Evolutionary conservation across 2,329 filamentous ascomycete species (phyloP).

Genomic region (Endoconidiophora polonica): DNA sequence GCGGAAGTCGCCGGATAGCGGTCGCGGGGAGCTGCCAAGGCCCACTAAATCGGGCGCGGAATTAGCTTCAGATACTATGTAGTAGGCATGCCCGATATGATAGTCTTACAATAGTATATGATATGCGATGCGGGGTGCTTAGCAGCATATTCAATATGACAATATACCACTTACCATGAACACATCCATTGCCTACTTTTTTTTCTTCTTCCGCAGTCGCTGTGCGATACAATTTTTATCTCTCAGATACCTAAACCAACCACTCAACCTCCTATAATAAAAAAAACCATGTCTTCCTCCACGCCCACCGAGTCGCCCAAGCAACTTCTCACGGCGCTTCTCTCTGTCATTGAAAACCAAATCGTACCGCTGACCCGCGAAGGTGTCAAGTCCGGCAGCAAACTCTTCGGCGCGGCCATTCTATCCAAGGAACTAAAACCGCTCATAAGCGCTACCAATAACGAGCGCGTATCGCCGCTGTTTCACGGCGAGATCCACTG

Average conservation of each 20-base stretch:
- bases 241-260: too few relatives aligned
- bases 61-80: too few relatives aligned
- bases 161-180: too few relatives aligned
- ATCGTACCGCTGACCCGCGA: constrained; percentile 34
- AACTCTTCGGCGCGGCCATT: constrained; percentile 41
- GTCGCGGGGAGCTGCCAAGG: neutral
- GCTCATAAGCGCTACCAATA: constrained; percentile 36
- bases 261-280: too few relatives aligned
- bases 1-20: constrained; percentile 14
- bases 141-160: neutral
- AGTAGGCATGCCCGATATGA: neutral
- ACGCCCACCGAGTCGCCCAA: constrained; percentile 8
- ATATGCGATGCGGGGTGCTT: neutral
- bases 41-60: neutral
- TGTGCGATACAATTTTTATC: too few relatives aligned
- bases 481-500: constrained; percentile 45
- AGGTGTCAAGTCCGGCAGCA: constrained; percentile 35
- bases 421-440: constrained; percentile 26
- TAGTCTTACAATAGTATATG: neutral
- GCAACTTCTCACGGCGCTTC: constrained; percentile 24
- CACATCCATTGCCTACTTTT: too few relatives aligned
- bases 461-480: constrained; percentile 36
- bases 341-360: constrained; percentile 26
- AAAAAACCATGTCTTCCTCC: constrained; percentile 12
- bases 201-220: too few relatives aligned